Evolutionary conservation across 176 grass and related monocot species (phyloP), one percentile per base, ranked within the genome.

Genomic region (Oropetium thomaeum): DNA sequence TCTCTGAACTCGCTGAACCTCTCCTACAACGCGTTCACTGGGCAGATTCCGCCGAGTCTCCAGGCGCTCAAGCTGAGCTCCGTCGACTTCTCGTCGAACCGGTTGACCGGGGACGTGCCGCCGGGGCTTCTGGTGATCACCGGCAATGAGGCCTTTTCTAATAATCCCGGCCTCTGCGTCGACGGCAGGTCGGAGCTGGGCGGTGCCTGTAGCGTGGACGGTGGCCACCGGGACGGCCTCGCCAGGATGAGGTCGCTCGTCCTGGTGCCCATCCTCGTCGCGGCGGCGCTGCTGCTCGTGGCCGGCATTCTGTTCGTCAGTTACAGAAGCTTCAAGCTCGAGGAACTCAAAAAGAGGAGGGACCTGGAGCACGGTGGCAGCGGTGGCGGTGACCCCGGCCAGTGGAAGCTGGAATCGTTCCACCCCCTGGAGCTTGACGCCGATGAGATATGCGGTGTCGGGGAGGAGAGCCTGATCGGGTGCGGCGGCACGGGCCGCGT

Each of bases 331-430:
- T 94, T 94, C 85, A 83, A 65, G 75, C 75, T 86, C 1, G 92
- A 90, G 73, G 92, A 94, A 32, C 32, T 42, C 11, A 86, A 31
- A 74, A 88, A 31, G 78, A 88, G 32, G 40, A 67, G 58, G 30
- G 91, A 90, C 51, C 7, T 85, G 65, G 85, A 90, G 51, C 23
- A 62, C 20, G 85, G n/a, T n/a, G n/a, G n/a, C n/a, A n/a, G n/a
- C n/a, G n/a, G n/a, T n/a, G n/a, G 86, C 25, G 80, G 34, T 15
- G 82, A 32, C 0, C 60, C 69, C 42, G 82, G 67, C 4, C 52
- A 81, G 39, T 97, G 93, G 93, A 93, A 97, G 67, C 65, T 97
- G 55, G 88, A 97, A 48, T 97, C 88, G 7, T 97, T 97, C 78
- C 90, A 93, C 76, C 88, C 88, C 20, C 80, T 84, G 32, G 86